Evolutionary conservation across 164 flowering plant species (phyloP), one percentile per base, ranked within the genome.

Genomic region (Stephania japonica): DNA sequence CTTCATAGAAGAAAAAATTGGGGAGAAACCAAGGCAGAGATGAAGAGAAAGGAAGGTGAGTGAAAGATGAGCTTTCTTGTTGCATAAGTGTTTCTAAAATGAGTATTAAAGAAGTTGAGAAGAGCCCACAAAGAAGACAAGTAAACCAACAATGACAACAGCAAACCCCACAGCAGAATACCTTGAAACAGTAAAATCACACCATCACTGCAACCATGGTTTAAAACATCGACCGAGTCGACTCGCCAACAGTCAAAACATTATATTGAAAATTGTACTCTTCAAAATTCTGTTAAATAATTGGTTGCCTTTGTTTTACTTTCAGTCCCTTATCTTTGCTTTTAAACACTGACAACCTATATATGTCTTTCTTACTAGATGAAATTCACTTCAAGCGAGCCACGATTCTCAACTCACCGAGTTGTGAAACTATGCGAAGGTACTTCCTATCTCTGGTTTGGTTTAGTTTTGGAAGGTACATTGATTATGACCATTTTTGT

Each of bases 71-170:
- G 42, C 67, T 70, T 23, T 71, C 75, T 79, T 72, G 78, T 75
- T 73, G 78, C 50, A 56, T 64, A 65, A 59, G 72, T 71, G 70
- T 43, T 72, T 72, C 69, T 72, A 65, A 69, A 67, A 62, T 56
- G 27, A 70, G 42, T 16, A 65, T 42, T 79, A 65, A 69, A 79
- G 62, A 75, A 75, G 56, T 72, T 43, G 44, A 44, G 53, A 49
- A 71, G 25, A 49, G 43, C 68, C 73, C 19, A 56, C 23, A 8
- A 69, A 26, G 70, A 65, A 64, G 76, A 75, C 75, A 75, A 74
- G 69, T 65, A 32, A 6, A 32, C 76, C 73, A 76, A 72, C 81
- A 70, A 44, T 79, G 78, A 79, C 78, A 70, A 72, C 66, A 72
- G 68, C 74, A 79, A 65, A 56, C 27, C 18, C 42, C 7, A 19